These are phyloP conservation scores for Coemansia sp. DNA, from an alignment of 192 early-diverging fungal species.

Conservation along the genomic window DNA sequence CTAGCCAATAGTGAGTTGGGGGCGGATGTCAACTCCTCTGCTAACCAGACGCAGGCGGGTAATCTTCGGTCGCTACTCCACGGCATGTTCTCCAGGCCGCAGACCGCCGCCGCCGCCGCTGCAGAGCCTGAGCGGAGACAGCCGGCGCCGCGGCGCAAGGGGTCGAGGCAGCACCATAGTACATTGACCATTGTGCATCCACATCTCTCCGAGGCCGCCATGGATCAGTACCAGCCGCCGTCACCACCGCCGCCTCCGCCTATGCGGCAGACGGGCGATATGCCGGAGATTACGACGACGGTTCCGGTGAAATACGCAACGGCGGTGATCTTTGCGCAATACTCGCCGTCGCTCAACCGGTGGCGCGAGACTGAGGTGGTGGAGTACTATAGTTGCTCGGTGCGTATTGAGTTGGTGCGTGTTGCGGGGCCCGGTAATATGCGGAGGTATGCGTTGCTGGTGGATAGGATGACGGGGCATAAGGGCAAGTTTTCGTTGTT, in stretches of 20 bases:
- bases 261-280: background rate
- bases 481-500: slow-evolving; percentile 43
- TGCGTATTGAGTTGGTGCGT: slow-evolving; percentile 46
- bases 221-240: background rate
- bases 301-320: slow-evolving; percentile 36
- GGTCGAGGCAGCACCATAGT: background rate
- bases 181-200: slow-evolving; percentile 13
- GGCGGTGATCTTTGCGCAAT: slow-evolving; percentile 34
- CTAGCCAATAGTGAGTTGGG: background rate
- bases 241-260: background rate
- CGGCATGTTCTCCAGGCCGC: background rate
- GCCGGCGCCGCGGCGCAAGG: background rate
- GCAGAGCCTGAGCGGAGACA: background rate
- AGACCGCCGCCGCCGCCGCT: background rate
- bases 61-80: slow-evolving; percentile 1
- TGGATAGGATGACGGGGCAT: slow-evolving; percentile 46
- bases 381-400: slow-evolving; percentile 52
- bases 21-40: background rate
- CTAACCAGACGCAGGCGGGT: background rate
- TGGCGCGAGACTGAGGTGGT: slow-evolving; percentile 46
- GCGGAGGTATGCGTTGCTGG: slow-evolving; percentile 32
- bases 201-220: background rate
- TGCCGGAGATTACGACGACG: slow-evolving; percentile 10
- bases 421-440: slow-evolving; percentile 2
- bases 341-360: slow-evolving; percentile 47